Evolutionary conservation across 495 filamentous ascomycete species (phyloP), one percentile per base, ranked within the genome.

Genomic region (Penicillium cataractarum): DNA sequence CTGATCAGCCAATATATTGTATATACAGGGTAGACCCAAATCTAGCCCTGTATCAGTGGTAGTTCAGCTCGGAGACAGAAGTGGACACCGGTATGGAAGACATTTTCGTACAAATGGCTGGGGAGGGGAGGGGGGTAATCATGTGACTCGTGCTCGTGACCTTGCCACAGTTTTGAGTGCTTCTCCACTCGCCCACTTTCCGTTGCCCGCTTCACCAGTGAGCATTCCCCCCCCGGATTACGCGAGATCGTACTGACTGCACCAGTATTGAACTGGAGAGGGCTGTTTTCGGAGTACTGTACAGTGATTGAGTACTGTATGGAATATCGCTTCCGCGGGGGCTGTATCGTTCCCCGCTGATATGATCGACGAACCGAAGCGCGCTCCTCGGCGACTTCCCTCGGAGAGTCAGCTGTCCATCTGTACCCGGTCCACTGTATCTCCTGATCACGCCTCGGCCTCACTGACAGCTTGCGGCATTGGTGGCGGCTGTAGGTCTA

Each of bases 81-180:
- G 40, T 44, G 40, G 42, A 24, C 21, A 22, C 42, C 42, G 42
- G 42, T 27, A 52, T 52, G 26, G 49, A 7, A 22, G 44, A 49
- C 12, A 15, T 39, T n/a, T n/a, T n/a, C n/a, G n/a, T 21, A 49
- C 44, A 49, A 49, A 49, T 12, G 21, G 44, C 44, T 26, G 21
- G 9, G 19, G 44, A 19, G n/a, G n/a, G 42, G 39, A 6, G n/a
- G 6, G 13, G 22, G 13, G 4, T 32, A 24, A 60, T 71, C 69
- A 71, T 67, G 69, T 71, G 67, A 70, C 57, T 7, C 12, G 52
- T 27, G 44, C 69, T 63, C 66, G 66, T 69, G 66, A 71, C 59
- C 64, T 67, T 33, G 60, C 64, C 69, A 69, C 66, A 40, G 50
- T 61, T 44, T 17, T 15, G 13, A 39, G 39, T 58, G 46, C 27